Base-by-base conservation (phyloP, 805 yeast genomes). In the Kodamaea nitidulidarum region DNA sequence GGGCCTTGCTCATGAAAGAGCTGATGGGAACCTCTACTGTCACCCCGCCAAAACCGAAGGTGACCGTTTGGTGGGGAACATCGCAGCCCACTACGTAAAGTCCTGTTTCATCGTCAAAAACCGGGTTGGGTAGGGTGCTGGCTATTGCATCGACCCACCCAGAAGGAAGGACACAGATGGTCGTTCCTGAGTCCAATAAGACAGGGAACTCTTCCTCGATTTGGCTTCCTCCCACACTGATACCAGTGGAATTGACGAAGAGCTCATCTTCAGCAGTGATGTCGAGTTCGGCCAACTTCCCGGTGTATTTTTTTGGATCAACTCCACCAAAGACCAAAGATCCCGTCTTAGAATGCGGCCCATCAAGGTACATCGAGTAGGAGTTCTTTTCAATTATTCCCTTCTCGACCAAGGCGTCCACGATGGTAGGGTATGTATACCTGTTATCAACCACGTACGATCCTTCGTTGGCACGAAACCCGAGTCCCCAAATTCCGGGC, bases 261-360 rank as follows among this genome's bases (percentile, higher is more conserved):
- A 36, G 29, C 30, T 29, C 30, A 4, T 25, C 20, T 4, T 26
- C 15, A 18, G 26, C 16, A 7, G 26, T 9, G 16, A 35, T 15
- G 4, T 28, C 31, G 5, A 39, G 15, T 3, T 21, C 35, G 12
- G 20, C 24, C 31, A 39, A 33, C 12, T 15, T 9, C 2, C 42
- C 42, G 11, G 34, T 16, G 39, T 47, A 47, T 40, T 49, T 49
- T 29, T 36, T 40, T 3, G 40, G 26, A 37, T 49, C 51, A 18
- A 39, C 43, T 7, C 52, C 52, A 4, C 52, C 52, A 31, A 49
- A 49, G 25, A 47, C 35, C 8, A 49, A 26, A 3, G 50, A 35
- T 4, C 53, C 51, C 10, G 35, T n/a, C 8, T n/a, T 22, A 3
- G 41, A 42, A 3, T 27, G 25, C 4, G 39, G 38, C 16, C 37